These are phyloP conservation scores for Phytophthora cryptogea DNA, from an alignment of 352 stramenopile genomes.

Conservation along the genomic window DNA sequence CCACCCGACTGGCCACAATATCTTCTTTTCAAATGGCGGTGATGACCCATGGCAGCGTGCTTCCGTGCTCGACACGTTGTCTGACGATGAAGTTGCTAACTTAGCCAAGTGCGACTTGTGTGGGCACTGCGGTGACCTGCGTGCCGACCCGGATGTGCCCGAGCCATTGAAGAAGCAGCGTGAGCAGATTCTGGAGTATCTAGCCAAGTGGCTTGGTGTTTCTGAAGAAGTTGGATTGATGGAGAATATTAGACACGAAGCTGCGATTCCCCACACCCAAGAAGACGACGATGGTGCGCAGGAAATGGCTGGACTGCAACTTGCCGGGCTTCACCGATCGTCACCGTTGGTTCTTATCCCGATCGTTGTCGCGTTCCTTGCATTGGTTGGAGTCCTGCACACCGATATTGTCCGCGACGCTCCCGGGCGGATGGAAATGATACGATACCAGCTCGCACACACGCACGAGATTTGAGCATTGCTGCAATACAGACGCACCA, in stretches of 20 bases:
- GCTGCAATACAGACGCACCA: constrained; percentile 11
- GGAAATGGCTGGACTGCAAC: constrained; percentile 25
- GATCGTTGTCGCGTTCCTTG: constrained; percentile 59
- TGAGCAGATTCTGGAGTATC: constrained; percentile 62
- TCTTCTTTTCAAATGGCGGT: constrained; percentile 85
- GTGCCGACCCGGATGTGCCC: constrained; percentile 46
- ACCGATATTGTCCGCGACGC: constrained; percentile 59
- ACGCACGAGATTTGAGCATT: constrained; percentile 31
- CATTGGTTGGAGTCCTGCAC: constrained; percentile 57
- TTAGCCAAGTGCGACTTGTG: constrained; percentile 81
- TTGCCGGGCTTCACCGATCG: constrained; percentile 39
- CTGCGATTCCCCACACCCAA: constrained; percentile 4
- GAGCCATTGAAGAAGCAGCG: constrained; percentile 73
- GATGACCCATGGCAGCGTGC: constrained; percentile 89
- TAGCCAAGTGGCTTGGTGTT: constrained; percentile 61
- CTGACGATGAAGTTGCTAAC: constrained; percentile 65
- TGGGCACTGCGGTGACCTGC: constrained; percentile 82
- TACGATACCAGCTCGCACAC: constrained; percentile 48
- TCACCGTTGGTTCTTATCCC: constrained; percentile 76
- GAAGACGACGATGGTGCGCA: constrained; percentile 29
- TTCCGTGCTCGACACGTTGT: constrained; percentile 62
- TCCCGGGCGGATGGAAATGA: constrained; percentile 31
- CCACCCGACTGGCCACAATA: constrained; percentile 70
- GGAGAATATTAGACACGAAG: constrained; percentile 21
- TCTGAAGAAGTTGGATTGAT: constrained; percentile 12